Evolutionary conservation across 1,139 yeast genomes (phyloP).

Genomic region (Hanseniaspora sp.): DNA sequence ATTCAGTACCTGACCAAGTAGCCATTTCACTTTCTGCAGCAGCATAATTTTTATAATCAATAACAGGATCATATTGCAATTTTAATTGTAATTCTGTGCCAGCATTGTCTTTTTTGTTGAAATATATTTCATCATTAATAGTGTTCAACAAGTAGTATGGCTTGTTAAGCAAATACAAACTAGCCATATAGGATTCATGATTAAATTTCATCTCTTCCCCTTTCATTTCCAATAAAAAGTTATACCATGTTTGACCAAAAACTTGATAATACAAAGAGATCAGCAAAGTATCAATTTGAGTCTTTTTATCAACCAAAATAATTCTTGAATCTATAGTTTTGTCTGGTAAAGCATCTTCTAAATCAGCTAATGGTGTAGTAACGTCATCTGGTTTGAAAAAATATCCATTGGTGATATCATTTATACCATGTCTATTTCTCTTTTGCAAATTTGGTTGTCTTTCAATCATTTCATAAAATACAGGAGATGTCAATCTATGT

Average conservation of each 20-base stretch:
- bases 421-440: slow-evolving; percentile 36
- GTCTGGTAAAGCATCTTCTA: slow-evolving; percentile 64
- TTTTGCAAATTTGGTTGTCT: slow-evolving; percentile 33
- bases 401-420: slow-evolving; percentile 25
- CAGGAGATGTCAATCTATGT: slow-evolving; percentile 61
- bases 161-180: not conserved
- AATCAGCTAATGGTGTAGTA: slow-evolving; percentile 52
- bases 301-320: slow-evolving; percentile 40
- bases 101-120: not conserved
- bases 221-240: slow-evolving; percentile 44
- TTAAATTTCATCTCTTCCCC: not conserved
- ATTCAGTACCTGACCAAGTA: slow-evolving; percentile 1
- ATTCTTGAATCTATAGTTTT: slow-evolving; percentile 38
- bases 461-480: slow-evolving; percentile 54
- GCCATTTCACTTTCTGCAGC: slow-evolving; percentile 3
- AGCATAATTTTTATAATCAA: slow-evolving; percentile 22
- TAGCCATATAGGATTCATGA: slow-evolving; percentile 12
- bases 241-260: slow-evolving; percentile 45
- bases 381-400: slow-evolving; percentile 25
- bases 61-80: slow-evolving; percentile 23
- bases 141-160: not conserved
- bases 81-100: not conserved
- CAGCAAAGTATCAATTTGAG: slow-evolving; percentile 41
- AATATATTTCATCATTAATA: not conserved
- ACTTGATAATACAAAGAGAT: slow-evolving; percentile 47